phyloP scores from a whole-genome alignment of 345 rosid genomes.

The Pistacia integerrima region DNA sequence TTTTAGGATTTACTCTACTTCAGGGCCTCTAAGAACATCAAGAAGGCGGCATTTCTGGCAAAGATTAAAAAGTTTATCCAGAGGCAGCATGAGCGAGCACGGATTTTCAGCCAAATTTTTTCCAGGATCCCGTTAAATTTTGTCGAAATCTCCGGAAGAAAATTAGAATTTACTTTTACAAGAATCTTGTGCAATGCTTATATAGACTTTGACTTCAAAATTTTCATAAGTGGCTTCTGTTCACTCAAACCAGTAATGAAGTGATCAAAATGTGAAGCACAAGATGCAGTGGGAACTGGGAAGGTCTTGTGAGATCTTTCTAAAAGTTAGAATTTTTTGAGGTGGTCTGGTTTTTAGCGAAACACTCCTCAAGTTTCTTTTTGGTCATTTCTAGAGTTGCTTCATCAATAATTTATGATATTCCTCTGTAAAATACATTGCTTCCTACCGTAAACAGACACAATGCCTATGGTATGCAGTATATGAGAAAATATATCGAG shows the following conservation, averaged over 20 bases:
- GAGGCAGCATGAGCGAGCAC: conserved; percentile 60
- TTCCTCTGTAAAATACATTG: background rate
- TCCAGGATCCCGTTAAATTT: conserved; percentile 30
- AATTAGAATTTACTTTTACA: background rate
- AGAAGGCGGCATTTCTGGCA: conserved; percentile 53
- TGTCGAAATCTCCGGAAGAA: background rate
- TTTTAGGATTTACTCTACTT: conserved; percentile 42
- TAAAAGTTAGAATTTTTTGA: background rate
- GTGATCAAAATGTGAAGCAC: background rate
- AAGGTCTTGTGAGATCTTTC: background rate
- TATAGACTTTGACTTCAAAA: background rate
- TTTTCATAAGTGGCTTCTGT: background rate
- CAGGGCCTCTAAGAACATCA: conserved; percentile 48
- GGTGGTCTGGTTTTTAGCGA: background rate
- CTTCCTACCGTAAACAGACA: background rate
- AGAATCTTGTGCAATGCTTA: background rate
- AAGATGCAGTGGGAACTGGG: background rate
- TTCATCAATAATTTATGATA: background rate
- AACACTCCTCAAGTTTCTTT: background rate
- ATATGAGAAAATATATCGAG: background rate
- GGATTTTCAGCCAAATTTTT: conserved; percentile 43
- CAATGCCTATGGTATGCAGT: background rate
- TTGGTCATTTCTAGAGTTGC: conserved; percentile 1
- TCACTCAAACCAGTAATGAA: background rate
- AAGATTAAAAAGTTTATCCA: conserved; percentile 46